Conservation (phyloP, 2,329 filamentous ascomycete genomes). For the Trichoderma polysporum region DNA sequence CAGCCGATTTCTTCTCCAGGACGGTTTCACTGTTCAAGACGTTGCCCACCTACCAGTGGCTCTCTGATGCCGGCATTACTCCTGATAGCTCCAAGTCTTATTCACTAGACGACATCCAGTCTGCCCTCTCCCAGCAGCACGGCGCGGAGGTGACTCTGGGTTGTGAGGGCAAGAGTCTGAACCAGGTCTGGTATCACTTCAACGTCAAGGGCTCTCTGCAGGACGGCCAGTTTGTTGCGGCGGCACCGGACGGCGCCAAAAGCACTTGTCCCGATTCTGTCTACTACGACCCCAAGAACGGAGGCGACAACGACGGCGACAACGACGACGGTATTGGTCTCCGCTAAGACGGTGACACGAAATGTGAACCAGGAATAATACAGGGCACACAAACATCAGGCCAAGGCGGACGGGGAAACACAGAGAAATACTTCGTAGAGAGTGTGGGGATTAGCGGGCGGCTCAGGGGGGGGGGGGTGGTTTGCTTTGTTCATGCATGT, state of each 20-base stretch:
- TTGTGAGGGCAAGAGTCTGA: conserved; percentile 49
- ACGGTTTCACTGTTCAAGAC: conserved; percentile 65
- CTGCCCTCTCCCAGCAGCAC: conserved; percentile 52
- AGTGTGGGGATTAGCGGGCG: conserved; percentile 11
- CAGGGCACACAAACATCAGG: not conserved
- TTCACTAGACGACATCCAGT: conserved; percentile 56
- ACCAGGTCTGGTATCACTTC: conserved; percentile 64
- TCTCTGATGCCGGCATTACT: conserved; percentile 59
- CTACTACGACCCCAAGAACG: conserved; percentile 50
- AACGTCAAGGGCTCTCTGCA: conserved; percentile 58
- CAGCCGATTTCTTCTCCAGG: conserved; percentile 66
- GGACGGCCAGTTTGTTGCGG: conserved; percentile 58
- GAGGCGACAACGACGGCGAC: not conserved
- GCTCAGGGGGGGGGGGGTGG: not conserved
- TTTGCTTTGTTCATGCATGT: conserved; percentile 13
- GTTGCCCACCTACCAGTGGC: conserved; percentile 64
- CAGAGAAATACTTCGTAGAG: not conserved
- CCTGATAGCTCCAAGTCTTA: conserved; percentile 58
- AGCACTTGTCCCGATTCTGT: conserved; percentile 66
- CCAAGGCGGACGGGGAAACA: conserved; percentile 15
- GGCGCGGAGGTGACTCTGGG: conserved; percentile 58
- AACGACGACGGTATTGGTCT: not conserved
- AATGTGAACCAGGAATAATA: not conserved
- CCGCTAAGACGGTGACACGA: not conserved
- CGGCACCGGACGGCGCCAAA: conserved; percentile 54